These are phyloP conservation scores for Aspergillus indologenus DNA, from an alignment of 495 filamentous ascomycete genomes.

Conservation along the genomic window DNA sequence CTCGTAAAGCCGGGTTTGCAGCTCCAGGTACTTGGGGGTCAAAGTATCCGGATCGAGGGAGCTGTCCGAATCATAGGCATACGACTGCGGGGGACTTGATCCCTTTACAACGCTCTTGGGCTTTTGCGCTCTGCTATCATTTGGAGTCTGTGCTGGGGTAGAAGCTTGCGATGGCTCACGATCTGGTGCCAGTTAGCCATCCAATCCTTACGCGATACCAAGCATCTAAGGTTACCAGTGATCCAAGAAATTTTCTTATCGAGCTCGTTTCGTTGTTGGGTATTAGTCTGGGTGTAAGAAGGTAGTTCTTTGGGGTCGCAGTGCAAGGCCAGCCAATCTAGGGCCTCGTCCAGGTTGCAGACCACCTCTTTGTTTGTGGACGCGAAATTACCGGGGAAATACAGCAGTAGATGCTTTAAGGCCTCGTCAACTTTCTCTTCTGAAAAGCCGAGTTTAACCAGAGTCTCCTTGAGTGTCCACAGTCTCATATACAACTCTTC, in stretches of 20 bases:
- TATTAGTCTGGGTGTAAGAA: conserved; percentile 55
- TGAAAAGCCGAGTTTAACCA: conserved; percentile 66
- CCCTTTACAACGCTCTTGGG: conserved; percentile 28
- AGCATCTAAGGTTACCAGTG: conserved; percentile 34
- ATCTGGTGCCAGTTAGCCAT: conserved; percentile 34
- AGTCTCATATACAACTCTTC: conserved; percentile 72
- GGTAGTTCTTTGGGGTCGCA: conserved; percentile 65
- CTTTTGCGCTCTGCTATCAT: conserved; percentile 28
- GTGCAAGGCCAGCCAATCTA: conserved; percentile 82
- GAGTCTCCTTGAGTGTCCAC: conserved; percentile 73
- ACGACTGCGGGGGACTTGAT: conserved; percentile 15
- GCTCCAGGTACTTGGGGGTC: conserved; percentile 68
- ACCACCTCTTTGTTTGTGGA: conserved; percentile 58
- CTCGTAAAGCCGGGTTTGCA: conserved; percentile 68
- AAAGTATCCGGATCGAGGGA: conserved; percentile 69
- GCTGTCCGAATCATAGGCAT: conserved; percentile 49
- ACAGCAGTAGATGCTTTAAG: conserved; percentile 60
- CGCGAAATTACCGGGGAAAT: conserved; percentile 50
- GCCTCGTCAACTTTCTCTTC: conserved; percentile 59
- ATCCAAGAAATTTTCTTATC: conserved; percentile 44
- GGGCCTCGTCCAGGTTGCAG: conserved; percentile 81
- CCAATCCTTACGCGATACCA: conserved; percentile 16
- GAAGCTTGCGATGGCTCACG: conserved; percentile 34
- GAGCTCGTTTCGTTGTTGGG: conserved; percentile 32
- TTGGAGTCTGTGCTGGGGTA: conserved; percentile 26